Evolutionary conservation across 805 yeast genomes (phyloP).

Genomic region (Dipodascopsis tothii): DNA sequence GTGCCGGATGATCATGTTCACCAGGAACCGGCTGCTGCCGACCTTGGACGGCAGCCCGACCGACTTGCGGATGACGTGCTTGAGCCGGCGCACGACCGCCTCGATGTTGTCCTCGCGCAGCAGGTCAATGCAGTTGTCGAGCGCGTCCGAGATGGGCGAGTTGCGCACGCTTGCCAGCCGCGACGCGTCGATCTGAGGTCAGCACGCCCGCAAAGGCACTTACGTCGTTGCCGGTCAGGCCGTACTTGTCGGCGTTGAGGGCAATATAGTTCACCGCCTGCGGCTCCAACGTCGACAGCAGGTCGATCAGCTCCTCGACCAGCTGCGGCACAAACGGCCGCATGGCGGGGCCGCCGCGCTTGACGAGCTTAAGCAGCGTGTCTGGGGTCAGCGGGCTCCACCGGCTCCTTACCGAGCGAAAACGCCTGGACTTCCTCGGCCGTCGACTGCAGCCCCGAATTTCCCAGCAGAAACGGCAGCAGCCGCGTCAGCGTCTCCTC

Average conservation of each 20-base stretch:
- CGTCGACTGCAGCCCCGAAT: slow-evolving; percentile 71
- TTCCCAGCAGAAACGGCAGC: slow-evolving; percentile 73
- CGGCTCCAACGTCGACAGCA: slow-evolving; percentile 86
- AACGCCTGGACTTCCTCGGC: slow-evolving; percentile 77
- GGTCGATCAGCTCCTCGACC: slow-evolving; percentile 56
- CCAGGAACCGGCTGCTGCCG: slow-evolving; percentile 69
- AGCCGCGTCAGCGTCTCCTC: slow-evolving; percentile 46
- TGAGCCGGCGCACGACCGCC: slow-evolving; percentile 44
- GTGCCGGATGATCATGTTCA: slow-evolving; percentile 54
- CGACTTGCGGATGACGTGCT: slow-evolving; percentile 52
- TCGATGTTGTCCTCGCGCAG: slow-evolving; percentile 47
- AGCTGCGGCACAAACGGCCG: slow-evolving; percentile 63
- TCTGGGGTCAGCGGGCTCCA: background rate
- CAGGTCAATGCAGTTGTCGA: slow-evolving; percentile 60
- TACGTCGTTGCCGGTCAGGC: slow-evolving; percentile 54
- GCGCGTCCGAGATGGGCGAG: slow-evolving; percentile 84
- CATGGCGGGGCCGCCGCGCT: slow-evolving; percentile 49
- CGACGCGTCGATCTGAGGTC: slow-evolving; percentile 54
- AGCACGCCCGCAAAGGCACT: background rate
- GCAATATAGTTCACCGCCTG: slow-evolving; percentile 79
- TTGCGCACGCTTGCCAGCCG: slow-evolving; percentile 64
- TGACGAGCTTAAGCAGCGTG: slow-evolving; percentile 66
- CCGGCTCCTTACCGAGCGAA: slow-evolving; percentile 43
- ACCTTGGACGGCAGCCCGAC: slow-evolving; percentile 90
- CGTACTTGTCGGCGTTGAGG: slow-evolving; percentile 81